phyloP scores from a whole-genome alignment of 371 early-diverging fungal genomes.

The Lichtheimia ramosa region DNA sequence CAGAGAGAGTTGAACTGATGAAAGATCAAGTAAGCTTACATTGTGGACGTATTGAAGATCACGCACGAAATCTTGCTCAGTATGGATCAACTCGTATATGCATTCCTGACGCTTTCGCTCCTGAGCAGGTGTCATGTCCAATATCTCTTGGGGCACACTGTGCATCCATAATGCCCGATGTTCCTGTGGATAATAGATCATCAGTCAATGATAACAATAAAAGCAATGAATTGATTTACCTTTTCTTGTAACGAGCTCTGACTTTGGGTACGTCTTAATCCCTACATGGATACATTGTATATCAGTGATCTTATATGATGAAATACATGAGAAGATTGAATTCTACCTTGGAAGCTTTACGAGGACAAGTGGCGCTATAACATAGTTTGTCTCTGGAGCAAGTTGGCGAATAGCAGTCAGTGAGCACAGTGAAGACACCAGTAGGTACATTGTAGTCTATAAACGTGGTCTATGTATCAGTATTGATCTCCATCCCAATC shows the following conservation, averaged over 20 bases:
- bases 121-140: slow-evolving; percentile 23
- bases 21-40: slow-evolving; percentile 12
- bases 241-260: slow-evolving; percentile 16
- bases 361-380: slow-evolving; percentile 62
- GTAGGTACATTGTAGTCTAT: slow-evolving; percentile 21
- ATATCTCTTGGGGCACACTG: slow-evolving; percentile 20
- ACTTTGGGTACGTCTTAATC: slow-evolving; percentile 8
- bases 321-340: too few relatives aligned
- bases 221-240: not conserved
- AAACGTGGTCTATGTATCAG: not conserved
- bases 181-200: slow-evolving; percentile 5
- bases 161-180: slow-evolving; percentile 21
- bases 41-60: slow-evolving; percentile 53
- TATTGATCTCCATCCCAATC: not conserved
- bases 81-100: slow-evolving; percentile 86
- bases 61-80: slow-evolving; percentile 84
- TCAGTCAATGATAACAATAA: not conserved
- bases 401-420: slow-evolving; percentile 70
- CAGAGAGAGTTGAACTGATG: not conserved
- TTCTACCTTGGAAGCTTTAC: slow-evolving; percentile 20
- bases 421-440: slow-evolving; percentile 65
- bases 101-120: slow-evolving; percentile 89
- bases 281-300: not conserved
- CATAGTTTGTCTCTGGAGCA: slow-evolving; percentile 54
- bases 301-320: too few relatives aligned